Evolutionary conservation across 2,329 filamentous ascomycete genomes (phyloP).

Genomic region (Chaetomium olivaceum): DNA sequence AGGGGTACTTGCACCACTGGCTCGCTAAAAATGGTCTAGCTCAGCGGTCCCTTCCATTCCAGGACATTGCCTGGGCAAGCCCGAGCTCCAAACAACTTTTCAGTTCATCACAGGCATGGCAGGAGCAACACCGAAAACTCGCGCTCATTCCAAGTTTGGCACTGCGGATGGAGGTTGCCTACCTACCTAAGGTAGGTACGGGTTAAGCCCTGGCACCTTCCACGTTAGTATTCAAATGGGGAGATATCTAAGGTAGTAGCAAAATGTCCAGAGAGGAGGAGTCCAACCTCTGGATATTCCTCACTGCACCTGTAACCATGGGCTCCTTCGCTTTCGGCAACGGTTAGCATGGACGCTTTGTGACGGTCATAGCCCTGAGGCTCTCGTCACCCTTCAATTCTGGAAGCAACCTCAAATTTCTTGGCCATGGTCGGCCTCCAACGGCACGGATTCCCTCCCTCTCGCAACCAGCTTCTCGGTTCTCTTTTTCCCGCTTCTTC

Average conservation of each 20-base stretch:
- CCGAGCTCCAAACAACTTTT: neutral
- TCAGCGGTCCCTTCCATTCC: neutral
- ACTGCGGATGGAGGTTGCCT: neutral
- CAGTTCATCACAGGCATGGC: neutral
- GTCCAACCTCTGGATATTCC: neutral
- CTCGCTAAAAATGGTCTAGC: neutral
- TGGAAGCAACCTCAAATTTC: neutral
- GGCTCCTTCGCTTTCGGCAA: neutral
- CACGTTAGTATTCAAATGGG: neutral
- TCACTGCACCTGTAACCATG: neutral
- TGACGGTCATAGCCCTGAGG: too few relatives aligned
- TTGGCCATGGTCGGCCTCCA: neutral
- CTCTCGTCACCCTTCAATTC: neutral
- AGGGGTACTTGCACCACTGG: neutral
- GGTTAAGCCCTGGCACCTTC: neutral
- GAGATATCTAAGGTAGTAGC: too few relatives aligned
- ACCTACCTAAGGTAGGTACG: too few relatives aligned
- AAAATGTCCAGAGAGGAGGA: neutral
- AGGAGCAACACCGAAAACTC: slow-evolving; percentile 3
- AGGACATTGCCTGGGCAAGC: neutral
- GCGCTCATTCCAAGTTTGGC: neutral
- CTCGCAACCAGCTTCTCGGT: neutral
- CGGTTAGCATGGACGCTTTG: neutral
- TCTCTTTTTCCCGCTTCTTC: neutral
- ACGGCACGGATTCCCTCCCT: neutral